Percentiles rank a stretch among this genome's conserved stretches.
Evolutionary conservation across 306 rosid genomes (phyloP).

Genomic region (Delonix regia): DNA sequence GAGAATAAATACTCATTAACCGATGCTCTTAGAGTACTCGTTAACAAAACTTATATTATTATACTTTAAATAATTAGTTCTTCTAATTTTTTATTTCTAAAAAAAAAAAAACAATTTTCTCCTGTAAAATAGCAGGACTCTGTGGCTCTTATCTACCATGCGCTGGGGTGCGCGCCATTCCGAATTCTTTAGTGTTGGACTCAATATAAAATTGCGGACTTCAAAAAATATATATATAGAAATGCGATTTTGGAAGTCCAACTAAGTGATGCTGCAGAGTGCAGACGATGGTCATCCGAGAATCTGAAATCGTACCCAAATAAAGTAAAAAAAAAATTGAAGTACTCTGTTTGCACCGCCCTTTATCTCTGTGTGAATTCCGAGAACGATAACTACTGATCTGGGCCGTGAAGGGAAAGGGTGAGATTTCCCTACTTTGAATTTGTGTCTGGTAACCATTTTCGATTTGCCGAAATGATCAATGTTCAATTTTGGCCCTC

Average conservation of each 20-base stretch:
- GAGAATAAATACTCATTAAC: too few relatives aligned
- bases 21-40: too few relatives aligned
- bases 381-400: slow-evolving; percentile 31
- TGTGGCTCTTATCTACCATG: background rate
- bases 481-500: background rate
- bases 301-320: background rate
- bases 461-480: background rate
- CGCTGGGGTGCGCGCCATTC: background rate
- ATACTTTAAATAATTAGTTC: too few relatives aligned
- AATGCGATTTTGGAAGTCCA: background rate
- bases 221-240: too few relatives aligned
- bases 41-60: too few relatives aligned
- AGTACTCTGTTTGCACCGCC: slow-evolving; percentile 6
- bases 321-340: background rate
- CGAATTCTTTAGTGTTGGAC: background rate
- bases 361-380: slow-evolving; percentile 16
- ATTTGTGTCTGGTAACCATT: slow-evolving; percentile 35
- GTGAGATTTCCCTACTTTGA: slow-evolving; percentile 29
- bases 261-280: background rate
- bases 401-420: slow-evolving; percentile 31
- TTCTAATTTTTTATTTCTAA: too few relatives aligned
- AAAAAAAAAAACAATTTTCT: too few relatives aligned
- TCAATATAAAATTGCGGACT: too few relatives aligned
- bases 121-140: too few relatives aligned
- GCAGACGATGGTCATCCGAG: background rate